These are phyloP conservation scores for Plantago elongata DNA, from an alignment of 257 asterid genomes.

Conservation along the genomic window DNA sequence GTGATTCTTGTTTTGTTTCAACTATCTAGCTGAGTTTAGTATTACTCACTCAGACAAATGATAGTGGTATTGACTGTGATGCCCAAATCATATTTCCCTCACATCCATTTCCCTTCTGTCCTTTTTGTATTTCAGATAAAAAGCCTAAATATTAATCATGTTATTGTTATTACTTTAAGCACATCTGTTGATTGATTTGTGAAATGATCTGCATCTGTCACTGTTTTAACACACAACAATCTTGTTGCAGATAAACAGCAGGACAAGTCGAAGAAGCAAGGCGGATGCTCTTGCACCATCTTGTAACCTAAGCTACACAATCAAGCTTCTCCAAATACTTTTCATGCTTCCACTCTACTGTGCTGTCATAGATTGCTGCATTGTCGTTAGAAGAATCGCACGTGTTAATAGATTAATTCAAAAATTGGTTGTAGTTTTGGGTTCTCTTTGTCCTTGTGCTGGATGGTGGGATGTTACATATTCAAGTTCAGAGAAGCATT, in stretches of 20 bases:
- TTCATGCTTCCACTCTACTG: conserved; percentile 14
- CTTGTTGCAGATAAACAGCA: conserved; percentile 51
- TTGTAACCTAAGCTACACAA: conserved; percentile 28
- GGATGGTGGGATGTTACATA: background rate
- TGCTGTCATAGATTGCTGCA: conserved; percentile 18
- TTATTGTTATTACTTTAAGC: no score
- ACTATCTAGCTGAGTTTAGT: no score
- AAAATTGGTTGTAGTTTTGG: conserved; percentile 5
- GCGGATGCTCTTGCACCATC: conserved; percentile 59
- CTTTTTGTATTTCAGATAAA: no score
- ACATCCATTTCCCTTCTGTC: no score
- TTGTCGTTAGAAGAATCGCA: conserved; percentile 18
- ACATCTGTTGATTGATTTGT: no score
- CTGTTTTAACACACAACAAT: background rate
- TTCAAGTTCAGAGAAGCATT: background rate
- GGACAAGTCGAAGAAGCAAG: conserved; percentile 50
- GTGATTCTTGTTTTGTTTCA: no score
- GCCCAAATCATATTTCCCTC: no score
- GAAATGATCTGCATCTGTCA: no score
- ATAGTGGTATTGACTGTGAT: no score
- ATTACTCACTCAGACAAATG: no score
- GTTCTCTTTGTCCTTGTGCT: conserved; percentile 8
- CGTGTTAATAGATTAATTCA: conserved; percentile 24
- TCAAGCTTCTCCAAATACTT: conserved; percentile 14
- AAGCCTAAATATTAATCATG: no score